Conservation (phyloP, 2,329 filamentous ascomycete species). For the Hyphodiscus sp. region DNA sequence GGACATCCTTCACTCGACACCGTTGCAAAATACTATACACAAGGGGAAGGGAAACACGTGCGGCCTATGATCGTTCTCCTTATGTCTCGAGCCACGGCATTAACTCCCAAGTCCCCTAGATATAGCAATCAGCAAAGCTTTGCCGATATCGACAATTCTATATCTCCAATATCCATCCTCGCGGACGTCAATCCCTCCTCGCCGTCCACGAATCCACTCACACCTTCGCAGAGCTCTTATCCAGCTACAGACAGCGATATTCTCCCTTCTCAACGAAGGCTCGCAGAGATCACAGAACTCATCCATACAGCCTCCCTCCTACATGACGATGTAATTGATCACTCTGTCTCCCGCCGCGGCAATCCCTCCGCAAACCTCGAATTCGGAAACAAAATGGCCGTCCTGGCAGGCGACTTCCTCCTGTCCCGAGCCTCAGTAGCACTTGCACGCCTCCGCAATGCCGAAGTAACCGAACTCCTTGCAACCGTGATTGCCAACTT, state of each 20-base stretch:
- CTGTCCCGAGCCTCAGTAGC: slow-evolving; percentile 90
- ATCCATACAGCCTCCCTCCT: slow-evolving; percentile 96
- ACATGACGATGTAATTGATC: slow-evolving; percentile 97
- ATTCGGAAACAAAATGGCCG: slow-evolving; percentile 99
- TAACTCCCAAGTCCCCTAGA: slow-evolving; percentile 58
- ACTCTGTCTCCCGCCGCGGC: slow-evolving; percentile 77
- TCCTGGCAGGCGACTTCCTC: slow-evolving; percentile 93
- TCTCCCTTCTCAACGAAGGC: slow-evolving; percentile 82
- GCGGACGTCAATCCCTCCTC: slow-evolving; percentile 74
- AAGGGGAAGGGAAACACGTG: slow-evolving; percentile 93
- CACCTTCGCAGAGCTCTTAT: slow-evolving; percentile 27
- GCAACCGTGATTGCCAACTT: slow-evolving; percentile 96
- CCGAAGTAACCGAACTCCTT: slow-evolving; percentile 89
- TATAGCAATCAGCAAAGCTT: slow-evolving; percentile 28
- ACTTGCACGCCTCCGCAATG: slow-evolving; percentile 80
- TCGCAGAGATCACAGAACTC: slow-evolving; percentile 94
- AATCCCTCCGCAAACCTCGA: slow-evolving; percentile 85
- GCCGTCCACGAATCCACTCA: slow-evolving; percentile 44
- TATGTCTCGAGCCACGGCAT: slow-evolving; percentile 90
- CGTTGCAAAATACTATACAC: slow-evolving; percentile 96
- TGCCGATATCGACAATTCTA: slow-evolving; percentile 48
- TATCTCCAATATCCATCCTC: slow-evolving; percentile 57
- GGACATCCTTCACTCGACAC: slow-evolving; percentile 92
- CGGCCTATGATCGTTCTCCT: slow-evolving; percentile 89
- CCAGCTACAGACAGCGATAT: slow-evolving; percentile 54